These are phyloP conservation scores for Boletus huronensis DNA, from an alignment of 768 basidiomycete species.

Conservation along the genomic window DNA sequence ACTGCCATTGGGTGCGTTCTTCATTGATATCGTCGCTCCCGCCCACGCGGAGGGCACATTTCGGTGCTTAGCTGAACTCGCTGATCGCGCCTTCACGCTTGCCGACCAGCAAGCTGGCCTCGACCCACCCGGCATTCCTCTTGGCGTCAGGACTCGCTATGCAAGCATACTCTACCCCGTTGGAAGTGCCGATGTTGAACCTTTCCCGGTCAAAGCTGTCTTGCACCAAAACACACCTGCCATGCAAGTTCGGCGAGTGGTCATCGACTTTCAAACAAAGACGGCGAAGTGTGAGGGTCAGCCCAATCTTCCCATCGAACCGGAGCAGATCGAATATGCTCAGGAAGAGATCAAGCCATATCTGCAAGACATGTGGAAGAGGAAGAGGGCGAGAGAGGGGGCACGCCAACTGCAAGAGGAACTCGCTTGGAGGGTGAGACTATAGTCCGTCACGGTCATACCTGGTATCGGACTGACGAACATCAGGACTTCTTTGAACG, in stretches of 20 bases:
- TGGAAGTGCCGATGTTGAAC: background rate
- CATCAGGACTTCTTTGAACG: conserved; percentile 15
- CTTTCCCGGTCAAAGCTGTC: conserved; percentile 13
- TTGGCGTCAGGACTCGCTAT: conserved; percentile 6
- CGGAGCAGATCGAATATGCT: conserved; percentile 17
- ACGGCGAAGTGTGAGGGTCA: conserved; percentile 13
- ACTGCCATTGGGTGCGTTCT: conserved; percentile 8
- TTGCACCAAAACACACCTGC: conserved; percentile 10
- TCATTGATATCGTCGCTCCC: conserved; percentile 13
- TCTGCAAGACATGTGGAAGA: conserved; percentile 10
- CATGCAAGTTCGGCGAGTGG: conserved; percentile 8
- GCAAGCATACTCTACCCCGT: conserved; percentile 16
- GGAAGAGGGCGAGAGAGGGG: conserved; percentile 1
- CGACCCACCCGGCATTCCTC: background rate
- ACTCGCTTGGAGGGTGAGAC: conserved; percentile 14
- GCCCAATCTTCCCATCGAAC: conserved; percentile 14
- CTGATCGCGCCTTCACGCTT: conserved; percentile 19
- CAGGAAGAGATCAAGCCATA: conserved; percentile 13
- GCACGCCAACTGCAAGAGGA: conserved; percentile 1
- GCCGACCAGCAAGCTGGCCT: conserved; percentile 1
- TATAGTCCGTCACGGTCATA: background rate
- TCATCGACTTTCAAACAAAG: conserved; percentile 17
- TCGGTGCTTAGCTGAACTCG: conserved; percentile 16
- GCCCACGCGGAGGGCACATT: conserved; percentile 1
- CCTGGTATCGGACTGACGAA: background rate